Evolutionary conservation across 2,329 filamentous ascomycete species (phyloP).

Genomic region (Rasamsonia emersonii): DNA sequence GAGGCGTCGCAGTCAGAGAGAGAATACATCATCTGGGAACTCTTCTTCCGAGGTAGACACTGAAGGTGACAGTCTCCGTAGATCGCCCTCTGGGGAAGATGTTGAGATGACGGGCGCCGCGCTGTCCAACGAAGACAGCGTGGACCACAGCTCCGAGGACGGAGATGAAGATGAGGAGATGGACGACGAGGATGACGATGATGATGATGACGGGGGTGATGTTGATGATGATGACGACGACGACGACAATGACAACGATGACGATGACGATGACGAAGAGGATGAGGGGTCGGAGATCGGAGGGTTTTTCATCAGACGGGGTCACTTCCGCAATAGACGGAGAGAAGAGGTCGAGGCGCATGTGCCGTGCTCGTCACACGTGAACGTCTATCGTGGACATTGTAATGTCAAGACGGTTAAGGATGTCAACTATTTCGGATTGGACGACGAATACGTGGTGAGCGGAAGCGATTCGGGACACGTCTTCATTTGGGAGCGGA

Average conservation of each 20-base stretch:
- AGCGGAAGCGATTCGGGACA: conserved; percentile 59
- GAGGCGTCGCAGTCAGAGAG: not conserved
- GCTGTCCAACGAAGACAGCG: conserved; percentile 10
- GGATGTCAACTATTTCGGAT: conserved; percentile 60
- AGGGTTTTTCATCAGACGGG: conserved; percentile 37
- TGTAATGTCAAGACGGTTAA: conserved; percentile 62
- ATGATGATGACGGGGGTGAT: conserved; percentile 21
- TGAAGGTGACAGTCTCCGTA: not conserved
- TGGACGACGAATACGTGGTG: conserved; percentile 60
- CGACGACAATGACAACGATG: conserved; percentile 22
- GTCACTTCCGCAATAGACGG: conserved; percentile 39
- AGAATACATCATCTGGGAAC: too few relatives aligned
- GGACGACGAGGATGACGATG: conserved; percentile 15
- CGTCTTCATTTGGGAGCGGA: conserved; percentile 61
- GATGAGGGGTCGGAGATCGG: conserved; percentile 22
- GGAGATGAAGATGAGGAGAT: conserved; percentile 14
- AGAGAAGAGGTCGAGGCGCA: conserved; percentile 46
- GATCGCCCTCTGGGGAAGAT: not conserved
- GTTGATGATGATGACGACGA: conserved; percentile 24
- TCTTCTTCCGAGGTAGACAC: not conserved
- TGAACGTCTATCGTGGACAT: conserved; percentile 52
- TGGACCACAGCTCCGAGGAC: conserved; percentile 13
- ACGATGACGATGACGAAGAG: conserved; percentile 21
- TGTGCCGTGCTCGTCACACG: conserved; percentile 49
- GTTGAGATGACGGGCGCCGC: conserved; percentile 3